Percentiles rank a stretch among this genome's conserved stretches.
Evolutionary conservation across 306 rosid genomes (phyloP).

Genomic region (Potentilla sterilis): DNA sequence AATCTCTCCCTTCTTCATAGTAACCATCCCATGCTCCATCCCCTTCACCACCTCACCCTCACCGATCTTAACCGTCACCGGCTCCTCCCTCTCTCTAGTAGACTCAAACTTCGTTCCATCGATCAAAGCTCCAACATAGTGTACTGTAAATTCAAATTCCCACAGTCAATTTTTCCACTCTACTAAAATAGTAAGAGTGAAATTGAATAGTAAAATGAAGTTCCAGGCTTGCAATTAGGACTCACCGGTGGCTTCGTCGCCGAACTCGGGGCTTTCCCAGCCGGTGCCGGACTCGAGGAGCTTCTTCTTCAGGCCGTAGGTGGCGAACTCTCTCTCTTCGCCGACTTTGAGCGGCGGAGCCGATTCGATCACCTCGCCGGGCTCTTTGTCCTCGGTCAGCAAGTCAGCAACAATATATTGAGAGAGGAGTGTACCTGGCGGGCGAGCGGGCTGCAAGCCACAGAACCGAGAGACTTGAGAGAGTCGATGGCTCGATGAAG

Average conservation of each 20-base stretch:
- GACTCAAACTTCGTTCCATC: constrained; percentile 54
- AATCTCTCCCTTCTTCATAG: no score
- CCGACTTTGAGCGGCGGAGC: constrained; percentile 67
- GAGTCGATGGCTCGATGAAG: no score
- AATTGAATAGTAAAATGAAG: neutral
- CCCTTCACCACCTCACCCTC: no score
- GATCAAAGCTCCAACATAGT: constrained; percentile 44
- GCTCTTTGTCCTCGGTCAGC: constrained; percentile 58
- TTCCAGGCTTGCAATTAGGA: neutral
- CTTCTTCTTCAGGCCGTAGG: constrained; percentile 43
- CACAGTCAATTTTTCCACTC: neutral
- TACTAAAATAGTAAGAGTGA: no score
- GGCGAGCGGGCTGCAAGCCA: no score
- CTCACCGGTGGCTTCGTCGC: constrained; percentile 57
- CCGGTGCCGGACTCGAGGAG: constrained; percentile 56
- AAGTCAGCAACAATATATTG: no score
- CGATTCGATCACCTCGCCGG: constrained; percentile 74
- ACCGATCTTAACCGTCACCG: no score
- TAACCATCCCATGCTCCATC: no score
- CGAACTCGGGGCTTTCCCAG: constrained; percentile 57
- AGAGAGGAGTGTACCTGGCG: no score
- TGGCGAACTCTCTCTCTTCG: constrained; percentile 52
- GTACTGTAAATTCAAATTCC: constrained; percentile 41
- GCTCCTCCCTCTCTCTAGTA: no score
- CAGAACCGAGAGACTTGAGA: no score